Conservation (phyloP, 2,329 filamentous ascomycete species). For the Hypoxylon sp. region DNA sequence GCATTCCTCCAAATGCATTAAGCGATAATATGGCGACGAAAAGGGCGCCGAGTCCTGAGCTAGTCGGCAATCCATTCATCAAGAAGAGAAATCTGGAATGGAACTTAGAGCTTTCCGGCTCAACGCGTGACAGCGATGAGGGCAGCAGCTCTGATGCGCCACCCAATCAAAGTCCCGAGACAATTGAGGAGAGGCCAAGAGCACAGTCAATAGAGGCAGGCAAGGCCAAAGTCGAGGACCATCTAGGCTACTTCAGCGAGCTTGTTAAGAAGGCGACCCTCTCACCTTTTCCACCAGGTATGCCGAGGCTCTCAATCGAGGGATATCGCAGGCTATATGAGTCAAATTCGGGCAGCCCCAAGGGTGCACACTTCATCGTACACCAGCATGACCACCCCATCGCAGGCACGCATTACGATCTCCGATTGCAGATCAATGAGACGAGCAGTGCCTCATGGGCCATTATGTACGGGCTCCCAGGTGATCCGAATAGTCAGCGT, state of each 20-base stretch:
- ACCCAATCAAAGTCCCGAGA: constrained; percentile 6
- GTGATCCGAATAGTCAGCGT: constrained; percentile 68
- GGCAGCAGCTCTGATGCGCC: constrained; percentile 37
- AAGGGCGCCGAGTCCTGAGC: constrained; percentile 51
- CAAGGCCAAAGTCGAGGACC: constrained; percentile 56
- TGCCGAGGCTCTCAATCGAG: constrained; percentile 56
- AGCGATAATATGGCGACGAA: constrained; percentile 51
- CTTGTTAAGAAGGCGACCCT: constrained; percentile 53
- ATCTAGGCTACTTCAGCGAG: constrained; percentile 58
- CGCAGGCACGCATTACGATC: constrained; percentile 77
- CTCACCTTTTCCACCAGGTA: constrained; percentile 40
- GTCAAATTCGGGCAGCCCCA: constrained; percentile 49
- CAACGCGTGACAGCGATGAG: constrained; percentile 27
- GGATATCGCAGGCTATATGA: constrained; percentile 58
- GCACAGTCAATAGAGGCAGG: constrained; percentile 61
- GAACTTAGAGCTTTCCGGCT: constrained; percentile 54
- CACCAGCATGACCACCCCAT: constrained; percentile 82
- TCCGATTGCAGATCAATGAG: constrained; percentile 77
- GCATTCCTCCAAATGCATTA: neutral
- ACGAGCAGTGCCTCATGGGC: constrained; percentile 76
- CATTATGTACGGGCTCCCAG: constrained; percentile 74
- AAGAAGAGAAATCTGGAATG: constrained; percentile 64
- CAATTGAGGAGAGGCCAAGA: constrained; percentile 41
- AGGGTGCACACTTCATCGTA: constrained; percentile 74
- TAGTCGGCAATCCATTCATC: constrained; percentile 63